Evolutionary conservation across 345 rosid genomes (phyloP).

Genomic region (Brassica juncea): DNA sequence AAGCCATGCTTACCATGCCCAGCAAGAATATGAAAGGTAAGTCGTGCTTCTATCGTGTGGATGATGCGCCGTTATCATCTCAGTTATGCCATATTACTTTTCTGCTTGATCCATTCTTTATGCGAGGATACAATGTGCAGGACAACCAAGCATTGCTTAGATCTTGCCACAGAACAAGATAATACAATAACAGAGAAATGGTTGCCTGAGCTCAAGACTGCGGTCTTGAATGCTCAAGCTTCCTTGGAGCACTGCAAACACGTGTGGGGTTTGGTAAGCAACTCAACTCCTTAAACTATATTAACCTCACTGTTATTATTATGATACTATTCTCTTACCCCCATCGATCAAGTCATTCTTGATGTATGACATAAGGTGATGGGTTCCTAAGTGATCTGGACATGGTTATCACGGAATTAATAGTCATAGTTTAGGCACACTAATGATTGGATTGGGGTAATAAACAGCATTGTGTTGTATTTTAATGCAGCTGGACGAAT

Average conservation of each 20-base stretch:
- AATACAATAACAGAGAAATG: conserved; percentile 69
- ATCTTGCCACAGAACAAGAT: conserved; percentile 81
- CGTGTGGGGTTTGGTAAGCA: conserved; percentile 78
- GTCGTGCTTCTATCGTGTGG: neutral
- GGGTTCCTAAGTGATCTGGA: neutral
- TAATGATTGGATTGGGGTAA: neutral
- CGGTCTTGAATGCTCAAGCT: conserved; percentile 64
- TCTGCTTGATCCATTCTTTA: conserved; percentile 2
- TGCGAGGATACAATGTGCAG: conserved; percentile 44
- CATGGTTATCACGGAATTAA: neutral
- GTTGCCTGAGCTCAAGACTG: conserved; percentile 81
- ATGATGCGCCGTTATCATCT: neutral
- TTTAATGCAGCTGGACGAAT: conserved; percentile 72
- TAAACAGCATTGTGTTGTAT: neutral
- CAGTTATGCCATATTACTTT: neutral
- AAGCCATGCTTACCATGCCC: conserved; percentile 77
- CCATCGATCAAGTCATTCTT: neutral
- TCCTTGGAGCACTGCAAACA: conserved; percentile 77
- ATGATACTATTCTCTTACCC: neutral
- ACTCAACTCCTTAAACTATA: neutral
- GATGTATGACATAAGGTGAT: neutral
- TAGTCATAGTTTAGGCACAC: neutral
- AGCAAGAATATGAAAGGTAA: conserved; percentile 88
- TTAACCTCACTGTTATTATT: neutral
- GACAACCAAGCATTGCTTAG: conserved; percentile 72